Conservation (phyloP, 2,329 filamentous ascomycete species). For the Fusarium sp. region DNA sequence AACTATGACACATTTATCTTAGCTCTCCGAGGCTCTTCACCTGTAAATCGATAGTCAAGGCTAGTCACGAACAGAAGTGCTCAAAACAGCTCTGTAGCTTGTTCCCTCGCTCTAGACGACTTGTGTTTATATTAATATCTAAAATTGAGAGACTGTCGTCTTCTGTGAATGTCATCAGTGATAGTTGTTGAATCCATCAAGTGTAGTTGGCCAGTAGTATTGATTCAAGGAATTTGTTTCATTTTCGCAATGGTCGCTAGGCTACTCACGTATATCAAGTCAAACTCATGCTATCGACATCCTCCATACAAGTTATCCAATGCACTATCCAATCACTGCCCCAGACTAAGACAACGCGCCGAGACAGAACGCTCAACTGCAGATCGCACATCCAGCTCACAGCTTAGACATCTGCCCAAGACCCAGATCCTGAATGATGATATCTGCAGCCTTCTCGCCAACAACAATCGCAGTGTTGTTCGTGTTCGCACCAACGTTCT, state of each 20-base stretch:
- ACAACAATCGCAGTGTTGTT: conserved; percentile 60
- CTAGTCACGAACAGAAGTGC: too few species aligned
- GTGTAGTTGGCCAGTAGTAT: neutral
- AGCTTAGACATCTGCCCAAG: neutral
- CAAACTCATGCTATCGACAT: too few species aligned
- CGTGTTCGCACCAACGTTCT: conserved; percentile 60
- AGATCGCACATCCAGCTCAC: neutral
- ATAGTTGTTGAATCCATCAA: too few species aligned
- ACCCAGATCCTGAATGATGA: conserved; percentile 53
- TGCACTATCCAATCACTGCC: neutral
- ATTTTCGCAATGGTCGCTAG: neutral
- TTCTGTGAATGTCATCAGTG: neutral
- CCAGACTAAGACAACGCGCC: rapidly evolving
- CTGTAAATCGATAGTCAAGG: too few species aligned
- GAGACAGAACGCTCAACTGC: too few species aligned
- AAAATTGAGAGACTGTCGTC: too few species aligned
- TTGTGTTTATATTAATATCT: too few species aligned
- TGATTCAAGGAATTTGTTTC: neutral
- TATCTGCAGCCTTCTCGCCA: conserved; percentile 60
- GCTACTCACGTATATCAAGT: neutral
- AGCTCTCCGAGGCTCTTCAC: too few species aligned
- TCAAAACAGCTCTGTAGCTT: too few species aligned
- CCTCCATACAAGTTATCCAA: neutral
- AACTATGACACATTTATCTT: too few species aligned
- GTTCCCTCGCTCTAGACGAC: too few species aligned